A percentile compares a stretch with the other conserved stretches of the same genome.
Evolutionary conservation across 257 asterid species (phyloP).

Genomic region (Avicennia marina): DNA sequence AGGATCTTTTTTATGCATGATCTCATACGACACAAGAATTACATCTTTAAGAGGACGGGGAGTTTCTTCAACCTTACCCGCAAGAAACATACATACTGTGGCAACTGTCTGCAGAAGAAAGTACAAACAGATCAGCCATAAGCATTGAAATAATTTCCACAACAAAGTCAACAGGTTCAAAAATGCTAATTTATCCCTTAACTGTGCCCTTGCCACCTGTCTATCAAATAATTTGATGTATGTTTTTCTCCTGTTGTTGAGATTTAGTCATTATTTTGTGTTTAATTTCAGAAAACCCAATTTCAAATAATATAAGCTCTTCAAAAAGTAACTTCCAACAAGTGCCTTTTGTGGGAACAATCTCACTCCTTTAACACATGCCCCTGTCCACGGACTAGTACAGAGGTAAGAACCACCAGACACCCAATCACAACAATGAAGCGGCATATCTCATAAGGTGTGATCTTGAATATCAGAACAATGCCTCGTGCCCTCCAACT

Average conservation of each 20-base stretch:
- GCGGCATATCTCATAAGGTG: neutral
- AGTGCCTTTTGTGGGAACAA: too few relatives aligned
- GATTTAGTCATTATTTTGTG: neutral
- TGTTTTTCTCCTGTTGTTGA: neutral
- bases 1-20: conserved; percentile 74
- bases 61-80: conserved; percentile 99
- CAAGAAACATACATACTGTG: conserved; percentile 94
- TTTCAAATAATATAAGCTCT: neutral
- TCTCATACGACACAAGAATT: conserved; percentile 82
- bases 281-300: neutral
- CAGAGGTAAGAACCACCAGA: neutral
- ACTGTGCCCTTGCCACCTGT: neutral
- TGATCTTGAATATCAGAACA: neutral
- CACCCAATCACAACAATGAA: neutral
- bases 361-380: too few relatives aligned
- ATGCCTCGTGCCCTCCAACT: neutral
- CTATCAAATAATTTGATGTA: neutral
- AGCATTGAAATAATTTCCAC: too few relatives aligned
- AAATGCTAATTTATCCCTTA: conserved; percentile 2
- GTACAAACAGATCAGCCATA: conserved; percentile 18
- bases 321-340: neutral
- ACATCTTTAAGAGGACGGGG: conserved; percentile 95
- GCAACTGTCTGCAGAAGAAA: conserved; percentile 65
- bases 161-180: neutral
- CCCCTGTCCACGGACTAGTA: neutral